phyloP scores from a whole-genome alignment of 495 filamentous ascomycete species.

The Penicillium cataractarum region DNA sequence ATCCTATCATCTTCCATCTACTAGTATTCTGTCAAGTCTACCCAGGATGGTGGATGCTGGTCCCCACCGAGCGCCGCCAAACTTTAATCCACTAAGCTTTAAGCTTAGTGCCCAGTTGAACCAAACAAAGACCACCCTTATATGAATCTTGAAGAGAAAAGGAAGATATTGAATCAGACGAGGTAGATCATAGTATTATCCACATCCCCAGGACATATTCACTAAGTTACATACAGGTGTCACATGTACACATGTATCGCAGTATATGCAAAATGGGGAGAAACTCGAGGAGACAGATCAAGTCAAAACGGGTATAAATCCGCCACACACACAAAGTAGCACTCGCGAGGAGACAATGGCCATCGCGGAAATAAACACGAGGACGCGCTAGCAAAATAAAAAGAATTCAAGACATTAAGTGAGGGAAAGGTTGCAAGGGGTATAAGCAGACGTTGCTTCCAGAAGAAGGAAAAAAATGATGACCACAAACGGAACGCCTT shows the following conservation, averaged over 20 bases:
- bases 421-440: constrained; percentile 25
- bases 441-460: constrained; percentile 37
- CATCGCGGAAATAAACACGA: constrained; percentile 22
- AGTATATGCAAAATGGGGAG: constrained; percentile 23
- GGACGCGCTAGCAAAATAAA: constrained; percentile 22
- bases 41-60: no score
- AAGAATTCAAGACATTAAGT: constrained; percentile 38
- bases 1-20: neutral
- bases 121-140: neutral
- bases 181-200: constrained; percentile 26
- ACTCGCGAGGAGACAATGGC: constrained; percentile 3
- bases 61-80: neutral
- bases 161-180: neutral
- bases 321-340: neutral
- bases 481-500: constrained; percentile 31
- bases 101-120: neutral
- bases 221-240: constrained; percentile 27
- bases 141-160: neutral
- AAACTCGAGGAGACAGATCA: constrained; percentile 9
- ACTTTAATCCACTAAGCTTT: neutral
- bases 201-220: constrained; percentile 24
- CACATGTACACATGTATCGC: constrained; percentile 16
- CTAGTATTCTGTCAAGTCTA: neutral
- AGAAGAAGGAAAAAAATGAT: constrained; percentile 18
- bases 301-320: neutral